Evolutionary conservation across 257 asterid species (phyloP).

Genomic region (Solanum peruvianum): DNA sequence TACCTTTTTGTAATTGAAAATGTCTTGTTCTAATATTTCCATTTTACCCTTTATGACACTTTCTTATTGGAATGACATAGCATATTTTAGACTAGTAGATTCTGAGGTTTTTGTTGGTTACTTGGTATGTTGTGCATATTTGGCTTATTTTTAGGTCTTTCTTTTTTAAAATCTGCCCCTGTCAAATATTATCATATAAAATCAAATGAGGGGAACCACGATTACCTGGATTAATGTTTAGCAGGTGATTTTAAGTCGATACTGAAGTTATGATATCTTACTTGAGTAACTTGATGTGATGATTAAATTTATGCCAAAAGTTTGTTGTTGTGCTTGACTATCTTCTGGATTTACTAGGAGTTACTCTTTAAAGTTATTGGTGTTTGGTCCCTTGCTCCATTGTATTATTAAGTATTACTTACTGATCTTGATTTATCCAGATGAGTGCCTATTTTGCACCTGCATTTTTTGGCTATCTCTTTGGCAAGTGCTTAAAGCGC

Average conservation of each 20-base stretch:
- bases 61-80: neutral
- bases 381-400: neutral
- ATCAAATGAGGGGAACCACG: neutral
- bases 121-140: neutral
- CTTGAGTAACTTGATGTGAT: neutral
- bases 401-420: neutral
- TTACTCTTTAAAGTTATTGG: neutral
- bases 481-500: conserved; percentile 79
- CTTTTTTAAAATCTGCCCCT: neutral
- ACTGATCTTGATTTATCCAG: conserved; percentile 24
- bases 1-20: neutral
- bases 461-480: conserved; percentile 78
- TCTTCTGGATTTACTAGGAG: neutral
- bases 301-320: neutral
- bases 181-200: neutral
- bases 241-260: neutral
- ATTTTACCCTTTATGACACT: neutral
- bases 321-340: neutral
- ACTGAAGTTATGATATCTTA: neutral
- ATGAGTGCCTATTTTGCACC: conserved; percentile 97
- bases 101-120: neutral
- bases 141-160: neutral
- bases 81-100: neutral
- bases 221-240: neutral
- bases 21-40: neutral